Conservation (phyloP, 1,284 basidiomycete species). For the Earliella scabrosa region DNA sequence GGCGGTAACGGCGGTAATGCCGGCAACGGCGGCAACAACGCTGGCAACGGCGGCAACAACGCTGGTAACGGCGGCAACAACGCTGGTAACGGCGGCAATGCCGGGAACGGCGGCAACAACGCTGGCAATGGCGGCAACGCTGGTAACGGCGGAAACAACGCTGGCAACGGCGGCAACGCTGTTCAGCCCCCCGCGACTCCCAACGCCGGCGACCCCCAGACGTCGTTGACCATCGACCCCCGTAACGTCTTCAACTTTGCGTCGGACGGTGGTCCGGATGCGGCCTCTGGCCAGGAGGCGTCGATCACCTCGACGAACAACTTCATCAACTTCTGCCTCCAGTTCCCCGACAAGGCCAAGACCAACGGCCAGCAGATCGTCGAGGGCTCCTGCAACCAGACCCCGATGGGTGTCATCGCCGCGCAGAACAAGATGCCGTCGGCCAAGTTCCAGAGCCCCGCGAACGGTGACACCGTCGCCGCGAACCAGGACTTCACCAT, state of each 20-base stretch:
- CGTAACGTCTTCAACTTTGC: conserved; percentile 56
- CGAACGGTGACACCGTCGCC: conserved; percentile 49
- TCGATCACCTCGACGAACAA: conserved; percentile 71
- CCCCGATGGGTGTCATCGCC: conserved; percentile 58
- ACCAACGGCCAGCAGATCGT: conserved; percentile 64
- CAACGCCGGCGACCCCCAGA: conserved; percentile 28
- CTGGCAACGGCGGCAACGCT: conserved; percentile 33
- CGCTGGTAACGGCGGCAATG: not conserved
- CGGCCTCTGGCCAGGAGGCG: conserved; percentile 54
- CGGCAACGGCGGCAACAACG: not conserved
- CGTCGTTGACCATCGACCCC: conserved; percentile 51
- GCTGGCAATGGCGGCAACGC: conserved; percentile 15
- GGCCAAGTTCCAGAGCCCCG: conserved; percentile 55
- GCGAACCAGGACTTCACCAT: conserved; percentile 56
- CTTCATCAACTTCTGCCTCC: conserved; percentile 73
- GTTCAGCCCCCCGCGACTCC: no score
- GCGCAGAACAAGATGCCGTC: conserved; percentile 53
- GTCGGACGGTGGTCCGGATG: conserved; percentile 49
- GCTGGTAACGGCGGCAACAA: conserved; percentile 14
- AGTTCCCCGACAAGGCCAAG: conserved; percentile 53
- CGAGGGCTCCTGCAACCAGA: conserved; percentile 63
- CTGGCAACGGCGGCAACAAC: not conserved
- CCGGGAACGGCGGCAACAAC: conserved; percentile 20
- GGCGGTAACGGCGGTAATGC: not conserved
- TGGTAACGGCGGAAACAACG: not conserved